Conservation (phyloP, 306 rosid species). For the Cicer judaicum region DNA sequence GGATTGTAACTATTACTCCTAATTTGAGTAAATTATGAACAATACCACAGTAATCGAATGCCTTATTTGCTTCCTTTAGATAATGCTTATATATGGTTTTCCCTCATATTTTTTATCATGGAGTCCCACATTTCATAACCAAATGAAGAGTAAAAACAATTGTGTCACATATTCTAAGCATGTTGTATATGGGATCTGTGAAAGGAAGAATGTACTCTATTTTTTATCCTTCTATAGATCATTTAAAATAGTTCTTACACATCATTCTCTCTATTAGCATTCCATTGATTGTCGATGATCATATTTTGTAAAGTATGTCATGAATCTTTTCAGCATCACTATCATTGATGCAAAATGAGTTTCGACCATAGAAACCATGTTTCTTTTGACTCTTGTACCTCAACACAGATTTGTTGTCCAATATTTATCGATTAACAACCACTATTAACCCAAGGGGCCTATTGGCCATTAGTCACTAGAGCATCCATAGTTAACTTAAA, state of each 20-base stretch:
- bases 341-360: neutral
- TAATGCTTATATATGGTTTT: no score
- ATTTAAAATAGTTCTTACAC: no score
- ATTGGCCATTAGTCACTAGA: neutral
- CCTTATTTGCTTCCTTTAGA: no score
- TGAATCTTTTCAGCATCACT: neutral
- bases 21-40: no score
- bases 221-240: no score
- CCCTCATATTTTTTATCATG: neutral
- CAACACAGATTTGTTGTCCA: constrained; percentile 23
- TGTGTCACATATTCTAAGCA: neutral
- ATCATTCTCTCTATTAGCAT: neutral
- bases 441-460: neutral
- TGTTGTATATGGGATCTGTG: neutral
- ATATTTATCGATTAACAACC: constrained; percentile 12
- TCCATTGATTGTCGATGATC: neutral
- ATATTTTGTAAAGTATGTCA: neutral
- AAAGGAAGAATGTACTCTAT: neutral
- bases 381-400: constrained; percentile 7
- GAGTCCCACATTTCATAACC: constrained; percentile 2
- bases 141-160: neutral
- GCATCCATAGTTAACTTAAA: constrained; percentile 4
- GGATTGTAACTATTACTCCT: no score
- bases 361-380: neutral
- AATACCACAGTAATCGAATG: no score